Evolutionary conservation across 1,284 basidiomycete species (phyloP).

Genomic region (Cryptococcus jaspeensis): DNA sequence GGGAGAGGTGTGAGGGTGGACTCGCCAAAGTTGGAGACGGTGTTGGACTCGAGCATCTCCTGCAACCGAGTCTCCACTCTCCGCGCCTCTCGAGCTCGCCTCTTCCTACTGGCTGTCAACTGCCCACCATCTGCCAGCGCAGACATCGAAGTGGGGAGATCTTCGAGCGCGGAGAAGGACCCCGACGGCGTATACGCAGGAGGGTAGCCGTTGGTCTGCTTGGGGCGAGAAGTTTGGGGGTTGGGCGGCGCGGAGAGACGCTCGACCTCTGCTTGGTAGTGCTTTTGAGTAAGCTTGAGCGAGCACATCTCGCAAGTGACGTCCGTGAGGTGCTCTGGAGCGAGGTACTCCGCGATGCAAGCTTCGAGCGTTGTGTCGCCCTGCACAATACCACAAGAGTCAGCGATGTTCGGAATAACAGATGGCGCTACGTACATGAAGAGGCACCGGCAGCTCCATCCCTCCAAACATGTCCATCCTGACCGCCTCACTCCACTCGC

Average conservation of each 20-base stretch:
- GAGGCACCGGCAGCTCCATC: slow-evolving; percentile 48
- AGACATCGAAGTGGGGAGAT: slow-evolving; percentile 9
- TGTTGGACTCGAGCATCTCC: slow-evolving; percentile 61
- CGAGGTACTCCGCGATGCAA: slow-evolving; percentile 52
- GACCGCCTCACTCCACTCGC: slow-evolving; percentile 45
- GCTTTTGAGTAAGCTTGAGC: slow-evolving; percentile 42
- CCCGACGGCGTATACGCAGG: slow-evolving; percentile 15
- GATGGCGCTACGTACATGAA: slow-evolving; percentile 30
- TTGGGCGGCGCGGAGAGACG: slow-evolving; percentile 28
- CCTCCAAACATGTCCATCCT: slow-evolving; percentile 48
- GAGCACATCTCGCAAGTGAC: slow-evolving; percentile 55
- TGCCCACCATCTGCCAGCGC: slow-evolving; percentile 16
- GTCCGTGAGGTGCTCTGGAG: slow-evolving; percentile 52
- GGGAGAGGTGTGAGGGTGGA: slow-evolving; percentile 14
- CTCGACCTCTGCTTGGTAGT: slow-evolving; percentile 44
- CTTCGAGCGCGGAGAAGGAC: slow-evolving; percentile 27
- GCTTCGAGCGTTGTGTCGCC: slow-evolving; percentile 49
- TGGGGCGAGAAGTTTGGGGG: not conserved
- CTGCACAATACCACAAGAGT: slow-evolving; percentile 37
- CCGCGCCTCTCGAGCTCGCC: slow-evolving; percentile 65
- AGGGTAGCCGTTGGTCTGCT: slow-evolving; percentile 8
- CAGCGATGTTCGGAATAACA: not conserved
- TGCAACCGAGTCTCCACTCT: slow-evolving; percentile 63
- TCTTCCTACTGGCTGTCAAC: slow-evolving; percentile 62
- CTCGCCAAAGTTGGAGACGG: slow-evolving; percentile 24